phyloP scores from a whole-genome alignment of 1,284 basidiomycete genomes.

The Pascua guehoae region DNA sequence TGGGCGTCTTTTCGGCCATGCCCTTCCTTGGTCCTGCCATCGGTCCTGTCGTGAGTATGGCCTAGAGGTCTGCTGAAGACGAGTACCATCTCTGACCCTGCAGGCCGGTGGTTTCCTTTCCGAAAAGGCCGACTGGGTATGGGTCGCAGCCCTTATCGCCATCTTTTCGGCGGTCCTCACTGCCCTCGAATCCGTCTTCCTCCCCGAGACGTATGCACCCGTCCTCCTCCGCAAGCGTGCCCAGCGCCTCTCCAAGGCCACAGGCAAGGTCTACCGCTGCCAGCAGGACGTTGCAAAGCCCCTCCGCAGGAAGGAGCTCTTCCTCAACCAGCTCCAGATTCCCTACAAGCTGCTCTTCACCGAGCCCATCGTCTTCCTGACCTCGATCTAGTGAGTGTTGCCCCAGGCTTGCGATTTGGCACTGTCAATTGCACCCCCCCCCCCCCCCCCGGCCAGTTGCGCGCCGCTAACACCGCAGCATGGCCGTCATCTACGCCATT shows the following conservation, averaged over 20 bases:
- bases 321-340: conserved; percentile 44
- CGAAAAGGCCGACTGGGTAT: conserved; percentile 44
- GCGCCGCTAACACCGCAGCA: background rate
- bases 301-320: conserved; percentile 33
- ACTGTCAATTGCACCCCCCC: conserved; percentile 1
- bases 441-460: too few relatives aligned
- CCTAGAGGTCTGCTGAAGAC: background rate
- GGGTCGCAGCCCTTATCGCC: conserved; percentile 66
- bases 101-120: conserved; percentile 48
- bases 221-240: conserved; percentile 48
- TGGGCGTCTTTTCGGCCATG: conserved; percentile 54
- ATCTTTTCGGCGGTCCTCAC: conserved; percentile 48
- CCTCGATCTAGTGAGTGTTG: conserved; percentile 25
- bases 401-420: background rate
- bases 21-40: conserved; percentile 51
- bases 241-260: conserved; percentile 38
- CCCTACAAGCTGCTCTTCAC: conserved; percentile 50
- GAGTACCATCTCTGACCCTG: conserved; percentile 36
- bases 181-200: conserved; percentile 30
- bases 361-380: conserved; percentile 50
- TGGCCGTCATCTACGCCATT: conserved; percentile 48
- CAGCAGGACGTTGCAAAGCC: conserved; percentile 47
- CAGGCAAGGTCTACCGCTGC: conserved; percentile 45
- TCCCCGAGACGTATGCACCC: conserved; percentile 52
- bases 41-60: conserved; percentile 40